phyloP scores from a whole-genome alignment of 495 filamentous ascomycete genomes.

The Podospora pseudoanserina region DNA sequence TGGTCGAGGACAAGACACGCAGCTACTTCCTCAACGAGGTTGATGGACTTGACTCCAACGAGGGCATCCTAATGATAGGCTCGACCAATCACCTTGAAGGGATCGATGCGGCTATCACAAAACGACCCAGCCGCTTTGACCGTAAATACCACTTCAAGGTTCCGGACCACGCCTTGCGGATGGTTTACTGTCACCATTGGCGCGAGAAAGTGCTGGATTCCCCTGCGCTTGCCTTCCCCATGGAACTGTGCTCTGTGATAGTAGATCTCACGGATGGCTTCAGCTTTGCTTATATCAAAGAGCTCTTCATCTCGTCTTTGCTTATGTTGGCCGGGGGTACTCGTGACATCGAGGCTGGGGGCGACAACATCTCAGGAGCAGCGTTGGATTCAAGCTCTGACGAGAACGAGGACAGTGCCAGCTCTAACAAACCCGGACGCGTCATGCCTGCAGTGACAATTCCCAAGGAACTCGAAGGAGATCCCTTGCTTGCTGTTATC shows the following conservation, averaged over 20 bases:
- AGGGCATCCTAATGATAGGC: slow-evolving; percentile 57
- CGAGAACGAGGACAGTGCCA: slow-evolving; percentile 9
- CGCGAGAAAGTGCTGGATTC: slow-evolving; percentile 41
- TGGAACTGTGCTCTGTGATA: slow-evolving; percentile 42
- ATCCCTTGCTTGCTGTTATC: background rate
- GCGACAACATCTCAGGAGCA: background rate
- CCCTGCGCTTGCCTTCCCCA: slow-evolving; percentile 35
- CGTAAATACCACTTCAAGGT: slow-evolving; percentile 54
- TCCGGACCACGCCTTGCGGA: slow-evolving; percentile 43
- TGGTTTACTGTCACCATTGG: slow-evolving; percentile 49
- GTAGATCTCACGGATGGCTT: slow-evolving; percentile 52
- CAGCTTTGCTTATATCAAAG: slow-evolving; percentile 57
- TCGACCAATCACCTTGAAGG: slow-evolving; percentile 54
- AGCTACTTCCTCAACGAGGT: slow-evolving; percentile 52
- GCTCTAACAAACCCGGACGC: background rate
- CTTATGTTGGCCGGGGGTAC: slow-evolving; percentile 8
- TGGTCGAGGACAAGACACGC: slow-evolving; percentile 47
- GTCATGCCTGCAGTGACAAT: background rate
- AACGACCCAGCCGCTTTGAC: slow-evolving; percentile 56
- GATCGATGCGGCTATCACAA: slow-evolving; percentile 52
- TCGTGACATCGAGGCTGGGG: background rate
- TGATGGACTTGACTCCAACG: slow-evolving; percentile 51
- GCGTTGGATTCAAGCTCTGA: background rate
- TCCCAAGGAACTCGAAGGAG: background rate
- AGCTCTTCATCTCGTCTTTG: slow-evolving; percentile 50